phyloP scores from a whole-genome alignment of 2,329 filamentous ascomycete genomes.

The Eutypella sp. region DNA sequence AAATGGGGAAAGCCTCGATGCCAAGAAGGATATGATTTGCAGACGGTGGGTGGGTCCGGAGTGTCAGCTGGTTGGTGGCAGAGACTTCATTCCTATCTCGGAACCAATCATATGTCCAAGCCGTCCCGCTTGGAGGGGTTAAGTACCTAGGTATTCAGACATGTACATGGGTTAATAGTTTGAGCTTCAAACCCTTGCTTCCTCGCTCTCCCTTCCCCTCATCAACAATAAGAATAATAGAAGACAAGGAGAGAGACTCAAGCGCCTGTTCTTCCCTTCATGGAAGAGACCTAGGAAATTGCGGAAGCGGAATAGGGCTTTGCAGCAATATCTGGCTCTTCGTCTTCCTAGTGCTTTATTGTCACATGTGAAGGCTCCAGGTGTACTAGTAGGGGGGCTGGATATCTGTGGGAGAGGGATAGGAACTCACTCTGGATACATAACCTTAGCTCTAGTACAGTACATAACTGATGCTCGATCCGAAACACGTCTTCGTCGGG shows the following conservation, averaged over 20 bases:
- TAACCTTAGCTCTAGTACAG: not conserved
- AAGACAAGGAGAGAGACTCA: not conserved
- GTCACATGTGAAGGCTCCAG: conserved; percentile 30
- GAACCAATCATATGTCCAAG: conserved; percentile 7
- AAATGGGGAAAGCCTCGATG: conserved; percentile 11
- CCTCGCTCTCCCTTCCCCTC: conserved; percentile 7
- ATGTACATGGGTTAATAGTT: too few species aligned
- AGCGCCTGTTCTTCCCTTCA: too few species aligned
- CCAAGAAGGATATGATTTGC: conserved; percentile 32
- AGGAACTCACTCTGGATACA: too few species aligned
- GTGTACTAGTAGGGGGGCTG: too few species aligned
- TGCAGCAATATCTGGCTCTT: too few species aligned
- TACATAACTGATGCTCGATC: not conserved
- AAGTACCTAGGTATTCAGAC: too few species aligned
- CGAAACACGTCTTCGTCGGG: not conserved
- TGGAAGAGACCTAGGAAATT: too few species aligned
- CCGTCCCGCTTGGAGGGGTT: not conserved
- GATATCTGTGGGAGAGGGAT: too few species aligned
- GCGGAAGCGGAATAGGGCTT: too few species aligned
- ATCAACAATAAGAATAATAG: not conserved
- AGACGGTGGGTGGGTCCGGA: conserved; percentile 28
- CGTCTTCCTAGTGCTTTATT: too few species aligned
- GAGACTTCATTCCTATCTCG: conserved; percentile 16
- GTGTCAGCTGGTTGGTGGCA: conserved; percentile 34
- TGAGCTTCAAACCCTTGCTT: conserved; percentile 6